Percentiles rank a stretch among this genome's conserved stretches.
Conservation (phyloP, 73 alveolate species). For the Strombidium stylifer region DNA sequence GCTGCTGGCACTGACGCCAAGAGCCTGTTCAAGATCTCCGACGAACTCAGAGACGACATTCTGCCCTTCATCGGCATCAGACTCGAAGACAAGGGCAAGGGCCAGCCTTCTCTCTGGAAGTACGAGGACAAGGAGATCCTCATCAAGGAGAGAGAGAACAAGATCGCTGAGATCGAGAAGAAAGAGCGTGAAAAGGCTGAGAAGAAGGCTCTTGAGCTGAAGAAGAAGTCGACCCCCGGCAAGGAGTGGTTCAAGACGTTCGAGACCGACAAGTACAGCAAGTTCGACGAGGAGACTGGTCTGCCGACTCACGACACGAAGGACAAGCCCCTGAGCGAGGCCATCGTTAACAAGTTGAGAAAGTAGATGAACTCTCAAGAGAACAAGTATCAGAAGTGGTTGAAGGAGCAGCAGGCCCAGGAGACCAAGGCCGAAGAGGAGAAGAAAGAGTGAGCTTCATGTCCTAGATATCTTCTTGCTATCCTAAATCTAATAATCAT, state of each 20-base stretch:
- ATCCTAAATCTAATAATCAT: too few species aligned
- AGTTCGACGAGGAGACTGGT: slow-evolving; percentile 94
- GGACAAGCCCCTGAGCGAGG: slow-evolving; percentile 48
- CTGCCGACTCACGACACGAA: slow-evolving; percentile 80
- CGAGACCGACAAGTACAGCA: slow-evolving; percentile 72
- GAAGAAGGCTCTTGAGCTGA: slow-evolving; percentile 39
- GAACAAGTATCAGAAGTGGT: slow-evolving; percentile 65
- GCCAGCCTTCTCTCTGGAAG: slow-evolving; percentile 87
- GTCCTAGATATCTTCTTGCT: not conserved
- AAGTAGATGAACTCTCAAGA: slow-evolving; percentile 78
- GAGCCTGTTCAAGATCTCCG: slow-evolving; percentile 77
- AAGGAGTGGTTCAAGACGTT: slow-evolving; percentile 80
- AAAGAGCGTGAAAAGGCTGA: slow-evolving; percentile 74
- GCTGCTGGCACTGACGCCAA: slow-evolving; percentile 65
- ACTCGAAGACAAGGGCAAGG: slow-evolving; percentile 92
- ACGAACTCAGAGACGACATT: slow-evolving; percentile 88
- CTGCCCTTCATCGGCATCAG: slow-evolving; percentile 89
- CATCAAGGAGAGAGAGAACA: slow-evolving; percentile 76
- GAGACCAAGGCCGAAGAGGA: slow-evolving; percentile 27
- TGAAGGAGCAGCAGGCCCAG: slow-evolving; percentile 50
- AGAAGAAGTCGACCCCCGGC: slow-evolving; percentile 70
- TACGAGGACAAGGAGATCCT: slow-evolving; percentile 89
- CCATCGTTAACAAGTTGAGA: slow-evolving; percentile 67
- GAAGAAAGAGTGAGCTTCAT: slow-evolving; percentile 14
- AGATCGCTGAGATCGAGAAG: slow-evolving; percentile 63